These are phyloP conservation scores for Iodosphaeria phyllophila DNA, from an alignment of 2,329 filamentous ascomycete genomes.

Conservation along the genomic window DNA sequence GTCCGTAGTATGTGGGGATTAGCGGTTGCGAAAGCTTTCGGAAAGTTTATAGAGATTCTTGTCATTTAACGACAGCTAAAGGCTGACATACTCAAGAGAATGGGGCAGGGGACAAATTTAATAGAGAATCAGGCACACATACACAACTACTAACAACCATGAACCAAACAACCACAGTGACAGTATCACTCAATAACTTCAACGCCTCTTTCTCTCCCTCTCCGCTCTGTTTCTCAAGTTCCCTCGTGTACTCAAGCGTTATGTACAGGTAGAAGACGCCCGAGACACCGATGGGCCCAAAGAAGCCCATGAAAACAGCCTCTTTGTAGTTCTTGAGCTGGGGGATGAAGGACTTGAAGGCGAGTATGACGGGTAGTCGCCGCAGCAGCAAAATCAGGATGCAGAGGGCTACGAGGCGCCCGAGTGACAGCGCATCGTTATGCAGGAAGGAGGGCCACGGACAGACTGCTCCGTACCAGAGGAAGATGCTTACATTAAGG, in stretches of 20 bases:
- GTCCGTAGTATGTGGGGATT: background rate
- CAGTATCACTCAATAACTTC: constrained; percentile 49
- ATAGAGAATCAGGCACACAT: constrained; percentile 17
- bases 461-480: constrained; percentile 77
- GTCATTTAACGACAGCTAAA: too few species aligned
- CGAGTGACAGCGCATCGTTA: constrained; percentile 53
- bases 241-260: constrained; percentile 45
- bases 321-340: constrained; percentile 61
- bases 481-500: constrained; percentile 71
- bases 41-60: too few species aligned
- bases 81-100: too few species aligned
- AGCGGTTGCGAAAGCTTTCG: too few species aligned
- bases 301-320: constrained; percentile 78
- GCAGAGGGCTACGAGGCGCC: constrained; percentile 54
- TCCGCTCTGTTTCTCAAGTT: constrained; percentile 38
- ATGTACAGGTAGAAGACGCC: constrained; percentile 83
- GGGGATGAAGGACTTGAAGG: constrained; percentile 54
- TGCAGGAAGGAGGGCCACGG: constrained; percentile 56
- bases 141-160: constrained; percentile 67
- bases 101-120: too few species aligned
- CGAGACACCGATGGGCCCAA: constrained; percentile 79
- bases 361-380: constrained; percentile 58
- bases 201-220: constrained; percentile 44
- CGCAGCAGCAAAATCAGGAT: constrained; percentile 61
- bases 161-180: constrained; percentile 71